These are phyloP conservation scores for Pilasporangium apinafurcum DNA, from an alignment of 352 stramenopile species.

Conservation along the genomic window DNA sequence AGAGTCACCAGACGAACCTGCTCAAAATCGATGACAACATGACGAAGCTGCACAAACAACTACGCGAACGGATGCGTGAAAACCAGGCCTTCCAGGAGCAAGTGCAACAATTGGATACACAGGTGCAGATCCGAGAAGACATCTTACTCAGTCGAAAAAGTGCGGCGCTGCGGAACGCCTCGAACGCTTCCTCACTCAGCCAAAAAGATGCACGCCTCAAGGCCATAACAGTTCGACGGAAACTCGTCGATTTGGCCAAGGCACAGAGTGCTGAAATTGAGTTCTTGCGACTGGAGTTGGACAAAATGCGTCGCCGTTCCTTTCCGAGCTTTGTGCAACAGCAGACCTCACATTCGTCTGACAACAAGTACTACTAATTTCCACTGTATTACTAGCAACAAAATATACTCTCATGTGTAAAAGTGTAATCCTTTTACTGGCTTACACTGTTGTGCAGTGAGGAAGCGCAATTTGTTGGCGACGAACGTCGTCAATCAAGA, in stretches of 20 bases:
- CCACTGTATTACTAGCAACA: too few relatives aligned
- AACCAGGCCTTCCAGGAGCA: conserved; percentile 79
- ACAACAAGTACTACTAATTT: conserved; percentile 8
- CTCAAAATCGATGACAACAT: conserved; percentile 54
- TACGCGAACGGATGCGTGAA: conserved; percentile 65
- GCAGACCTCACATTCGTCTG: conserved; percentile 12
- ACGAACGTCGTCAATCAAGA: too few relatives aligned
- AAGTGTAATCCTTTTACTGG: too few relatives aligned
- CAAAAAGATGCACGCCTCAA: conserved; percentile 59
- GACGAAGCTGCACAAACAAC: conserved; percentile 44
- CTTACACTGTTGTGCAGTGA: too few relatives aligned
- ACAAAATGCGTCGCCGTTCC: conserved; percentile 88
- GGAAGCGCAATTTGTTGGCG: too few relatives aligned
- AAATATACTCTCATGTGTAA: too few relatives aligned
- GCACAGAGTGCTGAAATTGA: conserved; percentile 91
- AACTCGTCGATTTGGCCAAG: conserved; percentile 86
- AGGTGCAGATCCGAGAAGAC: conserved; percentile 86
- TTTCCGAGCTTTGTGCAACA: conserved; percentile 89
- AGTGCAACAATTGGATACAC: conserved; percentile 63
- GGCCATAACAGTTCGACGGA: conserved; percentile 80
- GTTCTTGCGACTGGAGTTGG: conserved; percentile 80
- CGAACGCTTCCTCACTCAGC: neutral
- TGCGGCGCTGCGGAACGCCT: conserved; percentile 24
- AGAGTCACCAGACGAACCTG: conserved; percentile 53
- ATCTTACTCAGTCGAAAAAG: conserved; percentile 75